Percentiles rank a stretch among this genome's conserved stretches.
These are phyloP conservation scores for Euphorbia corollata DNA, from an alignment of 441 rosid species.

Conservation along the genomic window DNA sequence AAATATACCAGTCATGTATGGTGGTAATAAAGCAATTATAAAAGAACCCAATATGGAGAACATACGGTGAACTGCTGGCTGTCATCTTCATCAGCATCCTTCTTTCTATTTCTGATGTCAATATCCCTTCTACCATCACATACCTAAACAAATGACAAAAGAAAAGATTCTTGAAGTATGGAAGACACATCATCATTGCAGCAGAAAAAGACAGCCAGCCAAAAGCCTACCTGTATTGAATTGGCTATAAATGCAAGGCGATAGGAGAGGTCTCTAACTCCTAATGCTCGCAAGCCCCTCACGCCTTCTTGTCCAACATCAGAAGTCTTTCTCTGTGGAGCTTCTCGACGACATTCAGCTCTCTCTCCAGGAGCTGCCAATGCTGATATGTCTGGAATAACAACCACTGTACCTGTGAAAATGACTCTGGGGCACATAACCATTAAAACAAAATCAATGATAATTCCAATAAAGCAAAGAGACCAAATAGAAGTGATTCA, in stretches of 20 bases:
- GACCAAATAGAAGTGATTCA: background rate
- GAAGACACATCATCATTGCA: slow-evolving; percentile 3
- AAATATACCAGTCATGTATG: background rate
- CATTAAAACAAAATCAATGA: slow-evolving; percentile 6
- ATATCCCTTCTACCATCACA: slow-evolving; percentile 73
- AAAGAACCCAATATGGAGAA: slow-evolving; percentile 14
- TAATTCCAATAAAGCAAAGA: background rate
- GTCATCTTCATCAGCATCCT: slow-evolving; percentile 74
- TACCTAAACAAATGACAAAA: slow-evolving; percentile 35
- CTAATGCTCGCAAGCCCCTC: slow-evolving; percentile 75
- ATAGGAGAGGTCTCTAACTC: slow-evolving; percentile 91
- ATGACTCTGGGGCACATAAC: slow-evolving; percentile 50
- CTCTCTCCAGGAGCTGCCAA: slow-evolving; percentile 95
- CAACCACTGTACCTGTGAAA: slow-evolving; percentile 87
- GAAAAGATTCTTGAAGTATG: slow-evolving; percentile 6
- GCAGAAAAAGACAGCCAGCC: background rate
- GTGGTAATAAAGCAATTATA: background rate
- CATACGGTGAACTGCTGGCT: slow-evolving; percentile 63
- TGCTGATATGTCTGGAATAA: slow-evolving; percentile 84
- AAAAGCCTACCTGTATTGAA: slow-evolving; percentile 77
- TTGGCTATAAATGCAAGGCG: slow-evolving; percentile 90
- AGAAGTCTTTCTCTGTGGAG: slow-evolving; percentile 56
- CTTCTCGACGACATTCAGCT: slow-evolving; percentile 78
- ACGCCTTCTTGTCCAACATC: slow-evolving; percentile 75
- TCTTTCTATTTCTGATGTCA: slow-evolving; percentile 78